phyloP scores from a whole-genome alignment of 768 basidiomycete genomes.

The Boletus tylopilopsis region DNA sequence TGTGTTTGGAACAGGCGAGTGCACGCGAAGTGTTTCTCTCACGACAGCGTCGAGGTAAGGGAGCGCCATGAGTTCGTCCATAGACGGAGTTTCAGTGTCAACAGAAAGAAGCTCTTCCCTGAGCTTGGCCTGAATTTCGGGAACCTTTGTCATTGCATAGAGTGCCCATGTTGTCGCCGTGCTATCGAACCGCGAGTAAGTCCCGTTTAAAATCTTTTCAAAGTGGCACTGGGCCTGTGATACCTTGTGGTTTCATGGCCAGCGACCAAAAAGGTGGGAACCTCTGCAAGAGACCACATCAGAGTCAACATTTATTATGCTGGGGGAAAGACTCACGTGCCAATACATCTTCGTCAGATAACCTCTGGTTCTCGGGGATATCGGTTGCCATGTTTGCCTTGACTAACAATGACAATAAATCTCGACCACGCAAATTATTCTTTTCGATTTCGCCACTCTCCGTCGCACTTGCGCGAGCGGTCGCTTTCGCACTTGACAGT shows the following conservation, averaged over 20 bases:
- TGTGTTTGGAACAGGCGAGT: constrained; percentile 44
- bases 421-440: constrained; percentile 38
- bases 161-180: constrained; percentile 56
- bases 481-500: constrained; percentile 45
- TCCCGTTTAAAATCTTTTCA: neutral
- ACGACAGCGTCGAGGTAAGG: constrained; percentile 67
- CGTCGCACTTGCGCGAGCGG: constrained; percentile 22
- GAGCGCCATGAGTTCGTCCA: constrained; percentile 64
- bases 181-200: constrained; percentile 1
- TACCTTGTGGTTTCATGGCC: constrained; percentile 59
- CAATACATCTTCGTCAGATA: constrained; percentile 63
- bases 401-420: constrained; percentile 57
- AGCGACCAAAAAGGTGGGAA: constrained; percentile 57
- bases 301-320: neutral
- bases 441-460: constrained; percentile 33
- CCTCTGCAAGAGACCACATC: constrained; percentile 36
- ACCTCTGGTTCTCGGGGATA: constrained; percentile 46
- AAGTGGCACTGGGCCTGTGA: too few species aligned
- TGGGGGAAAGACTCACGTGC: constrained; percentile 36
- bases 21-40: constrained; percentile 53
- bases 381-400: constrained; percentile 63
- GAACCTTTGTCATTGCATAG: constrained; percentile 47
- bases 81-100: constrained; percentile 53
- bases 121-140: constrained; percentile 50
- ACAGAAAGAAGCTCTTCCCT: constrained; percentile 53